Conservation (phyloP, 371 early-diverging fungal species). For the Mortierella sp. region DNA sequence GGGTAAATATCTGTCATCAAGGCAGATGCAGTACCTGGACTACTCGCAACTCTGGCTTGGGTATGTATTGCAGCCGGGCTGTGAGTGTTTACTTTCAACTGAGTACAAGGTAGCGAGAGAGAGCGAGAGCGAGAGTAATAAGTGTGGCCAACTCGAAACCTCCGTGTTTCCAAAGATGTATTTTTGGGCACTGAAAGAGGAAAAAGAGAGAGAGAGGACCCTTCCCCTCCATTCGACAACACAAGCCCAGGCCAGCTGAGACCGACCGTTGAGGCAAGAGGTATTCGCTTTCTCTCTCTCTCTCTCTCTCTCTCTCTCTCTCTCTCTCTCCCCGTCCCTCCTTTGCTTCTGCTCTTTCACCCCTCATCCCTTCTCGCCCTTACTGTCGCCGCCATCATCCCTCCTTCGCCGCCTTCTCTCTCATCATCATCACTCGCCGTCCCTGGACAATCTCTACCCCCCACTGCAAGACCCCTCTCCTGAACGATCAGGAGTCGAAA, state of each 20-base stretch:
- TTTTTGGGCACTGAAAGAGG: background rate
- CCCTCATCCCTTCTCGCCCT: background rate
- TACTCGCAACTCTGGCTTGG: background rate
- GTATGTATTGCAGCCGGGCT: too few relatives aligned
- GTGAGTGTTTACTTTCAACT: too few relatives aligned
- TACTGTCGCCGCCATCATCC: background rate
- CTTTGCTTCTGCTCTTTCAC: too few relatives aligned
- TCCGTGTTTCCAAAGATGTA: background rate
- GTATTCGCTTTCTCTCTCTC: background rate
- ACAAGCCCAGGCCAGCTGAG: background rate
- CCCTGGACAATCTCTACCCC: background rate
- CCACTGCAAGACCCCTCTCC: background rate
- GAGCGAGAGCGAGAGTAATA: background rate
- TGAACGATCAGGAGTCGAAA: background rate
- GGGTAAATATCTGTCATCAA: background rate
- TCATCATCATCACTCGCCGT: background rate
- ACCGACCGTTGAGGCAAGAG: background rate
- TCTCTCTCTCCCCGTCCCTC: background rate
- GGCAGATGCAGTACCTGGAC: background rate
- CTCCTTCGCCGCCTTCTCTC: background rate
- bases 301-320: background rate
- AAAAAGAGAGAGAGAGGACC: background rate
- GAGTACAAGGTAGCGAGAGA: background rate
- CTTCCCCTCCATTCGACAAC: too few relatives aligned
- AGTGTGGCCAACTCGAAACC: conserved; percentile 6